phyloP scores from a whole-genome alignment of 257 asterid genomes.

The Jacaranda mimosifolia region DNA sequence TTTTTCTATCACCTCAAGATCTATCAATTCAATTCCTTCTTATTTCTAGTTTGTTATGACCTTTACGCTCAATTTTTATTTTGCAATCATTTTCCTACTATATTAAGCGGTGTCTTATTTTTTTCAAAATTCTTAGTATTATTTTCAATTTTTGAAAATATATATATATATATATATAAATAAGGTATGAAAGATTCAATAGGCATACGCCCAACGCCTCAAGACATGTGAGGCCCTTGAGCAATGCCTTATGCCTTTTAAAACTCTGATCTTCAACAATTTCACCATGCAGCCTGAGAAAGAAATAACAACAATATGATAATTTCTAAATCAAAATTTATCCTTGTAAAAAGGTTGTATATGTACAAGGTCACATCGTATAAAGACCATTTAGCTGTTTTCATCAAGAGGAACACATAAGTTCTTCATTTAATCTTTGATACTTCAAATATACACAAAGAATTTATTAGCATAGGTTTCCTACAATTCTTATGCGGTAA shows the following conservation, averaged over 20 bases:
- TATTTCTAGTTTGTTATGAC: too few species aligned
- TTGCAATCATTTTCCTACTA: background rate
- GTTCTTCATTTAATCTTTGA: conserved; percentile 4
- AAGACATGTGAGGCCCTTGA: background rate
- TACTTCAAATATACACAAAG: conserved; percentile 6
- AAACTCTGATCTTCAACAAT: background rate
- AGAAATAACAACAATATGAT: background rate
- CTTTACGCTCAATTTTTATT: background rate
- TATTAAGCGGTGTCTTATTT: background rate
- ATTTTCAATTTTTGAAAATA: background rate
- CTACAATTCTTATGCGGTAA: background rate
- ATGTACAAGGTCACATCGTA: conserved; percentile 3
- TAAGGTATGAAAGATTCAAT: too few species aligned
- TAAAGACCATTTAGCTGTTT: background rate
- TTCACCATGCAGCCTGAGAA: background rate
- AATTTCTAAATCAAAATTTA: conserved; percentile 2
- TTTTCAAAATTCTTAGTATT: background rate
- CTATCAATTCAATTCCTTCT: background rate
- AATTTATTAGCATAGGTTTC: background rate
- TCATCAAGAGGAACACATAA: conserved; percentile 19
- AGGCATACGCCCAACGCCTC: background rate
- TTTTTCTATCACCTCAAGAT: background rate
- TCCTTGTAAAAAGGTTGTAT: conserved; percentile 17
- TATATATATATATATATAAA: too few species aligned
- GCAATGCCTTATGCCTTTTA: background rate